Evolutionary conservation across 106 monocot species (phyloP).

Genomic region (Acorus calamus): DNA sequence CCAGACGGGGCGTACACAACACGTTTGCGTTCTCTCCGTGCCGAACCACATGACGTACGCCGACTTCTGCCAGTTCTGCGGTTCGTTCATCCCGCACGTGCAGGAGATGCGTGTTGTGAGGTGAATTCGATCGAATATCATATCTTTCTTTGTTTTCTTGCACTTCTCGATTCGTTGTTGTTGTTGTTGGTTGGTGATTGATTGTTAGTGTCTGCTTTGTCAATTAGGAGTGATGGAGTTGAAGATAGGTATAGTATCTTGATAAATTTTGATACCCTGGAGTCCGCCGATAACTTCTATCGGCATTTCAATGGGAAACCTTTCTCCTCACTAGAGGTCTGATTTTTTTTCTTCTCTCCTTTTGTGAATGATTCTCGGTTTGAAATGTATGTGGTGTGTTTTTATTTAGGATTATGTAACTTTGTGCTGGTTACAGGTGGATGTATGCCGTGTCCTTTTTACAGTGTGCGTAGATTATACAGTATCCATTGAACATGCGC

Average conservation of each 20-base stretch:
- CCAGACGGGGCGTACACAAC: conserved; percentile 70
- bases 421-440: conserved; percentile 32
- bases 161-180: conserved; percentile 2
- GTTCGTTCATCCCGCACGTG: conserved; percentile 65
- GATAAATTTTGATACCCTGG: conserved; percentile 67
- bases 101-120: conserved; percentile 88
- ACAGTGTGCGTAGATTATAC: conserved; percentile 69
- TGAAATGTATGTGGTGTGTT: not conserved
- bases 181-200: conserved; percentile 1
- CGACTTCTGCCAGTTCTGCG: conserved; percentile 85
- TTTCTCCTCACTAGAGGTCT: conserved; percentile 89
- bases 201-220: not conserved
- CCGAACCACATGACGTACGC: conserved; percentile 99
- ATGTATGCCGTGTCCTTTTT: conserved; percentile 62
- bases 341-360: not conserved
- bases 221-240: conserved; percentile 54
- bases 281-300: conserved; percentile 63
- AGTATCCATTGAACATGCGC: conserved; percentile 71
- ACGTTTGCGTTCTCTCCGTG: conserved; percentile 68
- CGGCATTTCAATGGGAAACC: conserved; percentile 65
- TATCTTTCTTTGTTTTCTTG: not conserved
- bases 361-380: not conserved
- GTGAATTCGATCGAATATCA: conserved; percentile 17
- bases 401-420: not conserved
- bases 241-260: conserved; percentile 79